Conservation (phyloP, 2,329 filamentous ascomycete genomes). For the Aureobasidium leucospermi region DNA sequence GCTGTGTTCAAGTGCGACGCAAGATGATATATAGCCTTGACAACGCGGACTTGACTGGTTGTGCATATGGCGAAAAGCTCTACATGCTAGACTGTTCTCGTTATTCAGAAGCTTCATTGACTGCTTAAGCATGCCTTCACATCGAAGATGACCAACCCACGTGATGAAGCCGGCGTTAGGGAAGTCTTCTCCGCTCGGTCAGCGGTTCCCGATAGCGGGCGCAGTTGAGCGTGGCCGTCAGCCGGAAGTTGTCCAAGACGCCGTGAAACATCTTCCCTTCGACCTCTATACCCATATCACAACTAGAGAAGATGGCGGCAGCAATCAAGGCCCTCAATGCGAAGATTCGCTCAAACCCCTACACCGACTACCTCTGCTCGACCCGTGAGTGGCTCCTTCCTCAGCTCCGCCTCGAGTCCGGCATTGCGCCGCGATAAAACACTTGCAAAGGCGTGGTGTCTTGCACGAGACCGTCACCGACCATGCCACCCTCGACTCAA, state of each 20-base stretch:
- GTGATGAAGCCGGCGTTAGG: not conserved
- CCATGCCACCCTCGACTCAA: not conserved
- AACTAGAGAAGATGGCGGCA: slow-evolving; percentile 38
- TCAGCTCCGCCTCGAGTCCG: not conserved
- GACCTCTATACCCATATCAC: slow-evolving; percentile 6
- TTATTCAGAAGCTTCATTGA: no score
- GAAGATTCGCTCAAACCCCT: slow-evolving; percentile 44
- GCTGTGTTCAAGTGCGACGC: no score
- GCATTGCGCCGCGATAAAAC: not conserved
- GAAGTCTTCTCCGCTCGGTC: not conserved
- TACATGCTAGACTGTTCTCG: no score
- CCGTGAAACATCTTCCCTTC: slow-evolving; percentile 5
- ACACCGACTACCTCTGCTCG: slow-evolving; percentile 46
- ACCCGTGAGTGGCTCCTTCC: slow-evolving; percentile 38
- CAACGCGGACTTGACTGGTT: no score
- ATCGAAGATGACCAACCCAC: not conserved
- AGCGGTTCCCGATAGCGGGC: slow-evolving; percentile 6
- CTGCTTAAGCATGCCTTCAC: no score
- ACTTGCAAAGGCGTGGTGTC: not conserved
- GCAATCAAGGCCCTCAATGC: slow-evolving; percentile 48
- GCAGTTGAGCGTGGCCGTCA: not conserved
- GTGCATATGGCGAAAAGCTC: no score
- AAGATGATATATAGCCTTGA: no score
- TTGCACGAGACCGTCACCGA: not conserved
- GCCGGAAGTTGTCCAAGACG: slow-evolving; percentile 4